These are phyloP conservation scores for Lachnellula occidentalis DNA, from an alignment of 2,329 filamentous ascomycete genomes.

Conservation along the genomic window DNA sequence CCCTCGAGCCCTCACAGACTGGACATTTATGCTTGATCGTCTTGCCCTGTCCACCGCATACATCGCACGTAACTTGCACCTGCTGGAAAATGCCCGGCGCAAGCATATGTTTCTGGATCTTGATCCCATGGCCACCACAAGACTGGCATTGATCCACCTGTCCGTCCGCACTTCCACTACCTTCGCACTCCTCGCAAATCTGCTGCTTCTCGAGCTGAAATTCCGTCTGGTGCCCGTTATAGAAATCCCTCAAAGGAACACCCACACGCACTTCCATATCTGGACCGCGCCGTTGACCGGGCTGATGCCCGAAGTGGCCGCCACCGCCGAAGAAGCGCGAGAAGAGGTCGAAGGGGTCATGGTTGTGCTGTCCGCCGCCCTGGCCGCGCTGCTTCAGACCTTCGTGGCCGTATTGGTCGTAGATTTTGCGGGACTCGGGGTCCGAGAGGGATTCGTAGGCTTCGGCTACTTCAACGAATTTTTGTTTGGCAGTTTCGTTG, in stretches of 20 bases:
- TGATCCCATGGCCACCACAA: constrained; percentile 77
- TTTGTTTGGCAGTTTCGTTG: constrained; percentile 74
- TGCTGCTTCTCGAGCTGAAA: constrained; percentile 92
- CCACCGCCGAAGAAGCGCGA: constrained; percentile 92
- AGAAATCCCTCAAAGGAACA: constrained; percentile 83
- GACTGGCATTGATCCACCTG: constrained; percentile 71
- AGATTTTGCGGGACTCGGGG: constrained; percentile 74
- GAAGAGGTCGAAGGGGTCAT: constrained; percentile 96
- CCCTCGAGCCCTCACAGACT: constrained; percentile 70
- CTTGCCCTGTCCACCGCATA: constrained; percentile 83
- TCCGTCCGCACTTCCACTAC: constrained; percentile 77
- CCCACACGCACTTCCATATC: constrained; percentile 83
- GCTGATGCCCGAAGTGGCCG: constrained; percentile 59
- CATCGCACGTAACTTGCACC: constrained; percentile 85
- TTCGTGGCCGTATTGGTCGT: constrained; percentile 91
- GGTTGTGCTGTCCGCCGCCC: constrained; percentile 56
- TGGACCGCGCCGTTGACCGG: constrained; percentile 72
- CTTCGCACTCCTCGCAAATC: constrained; percentile 88
- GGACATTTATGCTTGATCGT: constrained; percentile 81
- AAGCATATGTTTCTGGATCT: constrained; percentile 84
- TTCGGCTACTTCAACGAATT: constrained; percentile 90
- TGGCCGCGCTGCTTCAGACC: constrained; percentile 78
- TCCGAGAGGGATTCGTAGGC: constrained; percentile 91
- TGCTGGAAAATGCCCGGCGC: constrained; percentile 99
- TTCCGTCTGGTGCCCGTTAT: constrained; percentile 79